These are phyloP conservation scores for Calonectria hawksworthii DNA, from an alignment of 2,329 filamentous ascomycete species.

Conservation along the genomic window DNA sequence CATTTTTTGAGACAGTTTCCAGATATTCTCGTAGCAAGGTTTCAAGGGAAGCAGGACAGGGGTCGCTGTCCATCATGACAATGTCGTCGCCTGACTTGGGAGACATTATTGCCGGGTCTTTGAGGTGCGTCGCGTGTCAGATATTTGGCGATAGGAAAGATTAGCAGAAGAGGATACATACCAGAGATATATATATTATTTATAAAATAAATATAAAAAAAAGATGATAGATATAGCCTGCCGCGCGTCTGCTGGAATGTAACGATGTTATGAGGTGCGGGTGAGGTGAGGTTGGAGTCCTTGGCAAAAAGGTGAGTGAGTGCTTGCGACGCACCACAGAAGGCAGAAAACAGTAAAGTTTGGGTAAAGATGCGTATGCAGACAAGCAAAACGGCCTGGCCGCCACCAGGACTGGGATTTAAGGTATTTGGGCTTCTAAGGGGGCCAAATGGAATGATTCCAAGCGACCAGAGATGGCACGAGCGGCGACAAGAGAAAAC, in stretches of 20 bases:
- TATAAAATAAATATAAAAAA: not conserved
- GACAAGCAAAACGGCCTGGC: not conserved
- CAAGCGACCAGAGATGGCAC: not conserved
- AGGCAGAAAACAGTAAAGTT: not conserved
- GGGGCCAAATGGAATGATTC: not conserved
- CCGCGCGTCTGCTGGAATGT: not conserved
- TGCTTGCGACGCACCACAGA: not conserved
- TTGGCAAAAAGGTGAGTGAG: not conserved
- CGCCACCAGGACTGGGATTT: constrained; percentile 5
- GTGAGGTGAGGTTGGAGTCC: not conserved
- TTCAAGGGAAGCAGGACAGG: not conserved
- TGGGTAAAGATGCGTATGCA: constrained; percentile 5
- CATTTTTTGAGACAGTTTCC: constrained; percentile 1
- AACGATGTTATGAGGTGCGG: not conserved
- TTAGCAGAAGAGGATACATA: no score
- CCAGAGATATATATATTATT: not conserved
- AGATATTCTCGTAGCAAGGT: constrained; percentile 1
- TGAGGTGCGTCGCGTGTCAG: not conserved
- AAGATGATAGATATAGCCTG: not conserved
- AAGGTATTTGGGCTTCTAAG: constrained; percentile 1
- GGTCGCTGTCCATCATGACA: not conserved
- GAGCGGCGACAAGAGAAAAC: not conserved
- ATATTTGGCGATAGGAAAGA: not conserved
- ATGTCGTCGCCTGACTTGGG: not conserved
- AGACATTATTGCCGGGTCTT: not conserved